Evolutionary conservation across 1,284 basidiomycete genomes (phyloP).

Genomic region (Quambalaria eucalypti): DNA sequence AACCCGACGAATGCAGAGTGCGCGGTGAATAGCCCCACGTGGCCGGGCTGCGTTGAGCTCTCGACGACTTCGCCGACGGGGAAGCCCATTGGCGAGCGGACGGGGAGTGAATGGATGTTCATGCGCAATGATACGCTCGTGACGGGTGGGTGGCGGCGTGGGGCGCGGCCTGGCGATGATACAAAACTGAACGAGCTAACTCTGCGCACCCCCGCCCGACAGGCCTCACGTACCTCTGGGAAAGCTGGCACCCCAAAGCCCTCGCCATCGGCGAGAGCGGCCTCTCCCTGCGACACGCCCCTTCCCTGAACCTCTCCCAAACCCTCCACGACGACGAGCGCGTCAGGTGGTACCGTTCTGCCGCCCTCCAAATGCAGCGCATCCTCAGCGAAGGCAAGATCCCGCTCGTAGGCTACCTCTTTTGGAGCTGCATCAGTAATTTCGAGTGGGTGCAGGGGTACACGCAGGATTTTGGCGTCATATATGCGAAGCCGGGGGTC

Average conservation of each 20-base stretch:
- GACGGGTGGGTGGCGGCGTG: neutral
- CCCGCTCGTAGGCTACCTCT: constrained; percentile 6
- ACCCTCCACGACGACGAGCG: constrained; percentile 8
- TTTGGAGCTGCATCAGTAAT: constrained; percentile 11
- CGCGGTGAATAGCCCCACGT: constrained; percentile 1
- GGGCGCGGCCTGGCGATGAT: neutral
- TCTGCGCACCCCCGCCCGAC: neutral
- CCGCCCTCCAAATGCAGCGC: constrained; percentile 5
- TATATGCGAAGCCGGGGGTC: constrained; percentile 5
- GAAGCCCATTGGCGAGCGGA: constrained; percentile 6
- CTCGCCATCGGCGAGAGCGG: constrained; percentile 10
- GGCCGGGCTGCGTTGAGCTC: constrained; percentile 6
- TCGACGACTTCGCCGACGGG: neutral
- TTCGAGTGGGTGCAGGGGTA: constrained; percentile 6
- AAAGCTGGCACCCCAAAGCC: constrained; percentile 5
- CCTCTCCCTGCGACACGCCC: neutral
- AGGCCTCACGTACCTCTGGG: constrained; percentile 4
- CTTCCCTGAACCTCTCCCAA: neutral
- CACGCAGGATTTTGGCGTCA: constrained; percentile 8
- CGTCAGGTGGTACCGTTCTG: constrained; percentile 9
- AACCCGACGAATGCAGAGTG: constrained; percentile 1
- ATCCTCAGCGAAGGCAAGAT: constrained; percentile 4
- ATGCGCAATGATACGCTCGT: constrained; percentile 6
- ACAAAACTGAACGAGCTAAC: neutral
- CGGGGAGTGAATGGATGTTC: constrained; percentile 10